These are phyloP conservation scores for Corymbia maculata DNA, from an alignment of 345 rosid genomes.

Conservation along the genomic window DNA sequence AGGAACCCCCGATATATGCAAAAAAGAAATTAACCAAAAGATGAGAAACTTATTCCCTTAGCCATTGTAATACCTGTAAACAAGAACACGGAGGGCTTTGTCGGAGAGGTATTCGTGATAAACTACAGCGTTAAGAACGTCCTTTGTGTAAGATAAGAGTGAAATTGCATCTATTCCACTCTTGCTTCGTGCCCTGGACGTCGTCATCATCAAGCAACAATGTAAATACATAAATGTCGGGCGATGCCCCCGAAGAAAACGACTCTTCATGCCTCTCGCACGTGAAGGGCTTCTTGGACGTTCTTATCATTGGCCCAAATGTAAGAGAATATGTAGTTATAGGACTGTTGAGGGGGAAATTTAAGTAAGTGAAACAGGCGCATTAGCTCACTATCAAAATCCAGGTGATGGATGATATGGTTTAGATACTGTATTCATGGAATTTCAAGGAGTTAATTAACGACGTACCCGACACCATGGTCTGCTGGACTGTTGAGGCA, in stretches of 20 bases:
- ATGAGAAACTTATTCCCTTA: background rate
- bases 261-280: conserved; percentile 9
- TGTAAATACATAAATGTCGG: background rate
- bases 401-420: background rate
- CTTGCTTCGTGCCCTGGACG: conserved; percentile 5
- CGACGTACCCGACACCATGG: background rate
- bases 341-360: background rate
- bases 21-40: background rate
- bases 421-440: background rate
- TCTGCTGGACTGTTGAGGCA: background rate
- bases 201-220: background rate
- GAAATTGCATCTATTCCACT: conserved; percentile 18
- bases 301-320: conserved; percentile 24
- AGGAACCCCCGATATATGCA: background rate
- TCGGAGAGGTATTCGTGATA: conserved; percentile 9
- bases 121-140: background rate
- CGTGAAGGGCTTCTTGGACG: conserved; percentile 16
- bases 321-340: background rate
- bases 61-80: conserved; percentile 7
- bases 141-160: background rate
- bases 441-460: background rate
- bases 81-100: conserved; percentile 4
- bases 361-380: background rate
- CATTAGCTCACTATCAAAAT: background rate
- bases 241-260: background rate